Evolutionary conservation across 1,139 yeast genomes (phyloP), one percentile per base, ranked within the genome.

Genomic region (Scheffersomyces illinoinensis): DNA sequence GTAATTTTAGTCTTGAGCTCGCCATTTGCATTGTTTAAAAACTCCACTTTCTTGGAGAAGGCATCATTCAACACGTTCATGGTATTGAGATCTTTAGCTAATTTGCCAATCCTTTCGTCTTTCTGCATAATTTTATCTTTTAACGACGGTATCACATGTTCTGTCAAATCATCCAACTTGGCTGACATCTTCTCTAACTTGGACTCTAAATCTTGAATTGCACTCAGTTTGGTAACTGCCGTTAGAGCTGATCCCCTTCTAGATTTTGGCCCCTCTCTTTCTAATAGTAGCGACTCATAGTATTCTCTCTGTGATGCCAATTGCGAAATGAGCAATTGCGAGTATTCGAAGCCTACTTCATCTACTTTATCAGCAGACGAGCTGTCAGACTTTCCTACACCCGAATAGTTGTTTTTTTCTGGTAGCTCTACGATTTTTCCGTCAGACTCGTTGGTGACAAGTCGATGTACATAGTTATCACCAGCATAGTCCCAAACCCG

Each of bases 401-500:
- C n/a, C 61, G 61, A 47, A 48, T 55, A 43, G 14, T 64, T 59
- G 33, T 62, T 66, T 53, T 79, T 81, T 33, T 79, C 83, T 0
- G 84, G 81, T 43, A 91, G 76, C 69, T 91, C 97, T 4, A 91
- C 96, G 43, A 91, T 72, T 66, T 91, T 91, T 0, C 97, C 97
- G 71, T 91, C 97, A 0, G 89, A 81, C 68, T 91, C 95, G 72
- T 91, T 92, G 61, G 93, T 91, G 3, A 93, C 83, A 53, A 93
- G 75, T 56, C 98, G 77, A 74, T 93, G 98, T 5, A 93, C 98
- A 71, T 93, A 93, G 62, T 87, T 88, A 70, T 93, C 98, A 1
- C 95, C 95, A 0, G 95, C 93, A 71, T 93, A 93, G 71, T 93
- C 98, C 98, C 98, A 93, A 1, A 93, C 97, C 55, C 98, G 78